Percentiles rank a stretch among this genome's conserved stretches.
Conservation (phyloP, 495 filamentous ascomycete species). For the Aspergillus cristatus region DNA sequence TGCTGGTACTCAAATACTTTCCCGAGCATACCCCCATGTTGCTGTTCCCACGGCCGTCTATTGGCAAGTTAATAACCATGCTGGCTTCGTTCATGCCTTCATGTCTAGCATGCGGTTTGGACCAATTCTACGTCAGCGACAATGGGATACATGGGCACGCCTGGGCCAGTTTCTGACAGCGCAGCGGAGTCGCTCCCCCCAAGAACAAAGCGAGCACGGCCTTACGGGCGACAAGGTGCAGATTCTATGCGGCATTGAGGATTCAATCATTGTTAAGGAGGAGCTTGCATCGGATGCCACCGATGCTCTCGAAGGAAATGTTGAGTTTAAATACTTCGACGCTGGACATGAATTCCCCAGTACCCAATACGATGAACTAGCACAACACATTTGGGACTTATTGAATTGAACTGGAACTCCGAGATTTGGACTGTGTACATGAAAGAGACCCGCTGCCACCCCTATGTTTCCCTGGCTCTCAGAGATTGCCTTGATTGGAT, state of each 20-base stretch:
- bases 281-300: conserved; percentile 50
- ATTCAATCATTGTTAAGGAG: conserved; percentile 44
- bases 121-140: conserved; percentile 41
- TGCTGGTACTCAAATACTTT: conserved; percentile 33
- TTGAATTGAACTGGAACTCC: conserved; percentile 17
- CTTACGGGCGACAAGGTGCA: conserved; percentile 42
- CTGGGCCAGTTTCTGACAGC: conserved; percentile 43
- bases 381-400: conserved; percentile 31
- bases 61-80: conserved; percentile 50
- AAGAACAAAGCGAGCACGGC: conserved; percentile 12
- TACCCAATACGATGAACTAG: conserved; percentile 43
- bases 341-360: conserved; percentile 53
- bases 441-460: neutral
- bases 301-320: conserved; percentile 39
- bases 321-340: conserved; percentile 37
- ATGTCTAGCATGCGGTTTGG: conserved; percentile 50
- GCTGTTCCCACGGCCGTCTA: conserved; percentile 36
- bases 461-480: neutral
- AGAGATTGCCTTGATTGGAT: conserved; percentile 7
- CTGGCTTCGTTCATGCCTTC: conserved; percentile 47
- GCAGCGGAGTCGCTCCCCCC: conserved; percentile 21
- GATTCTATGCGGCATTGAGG: conserved; percentile 44
- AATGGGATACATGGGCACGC: conserved; percentile 44
- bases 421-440: conserved; percentile 1
- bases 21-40: conserved; percentile 33